phyloP scores from a whole-genome alignment of 768 basidiomycete genomes.

The Suillus brevipes region DNA sequence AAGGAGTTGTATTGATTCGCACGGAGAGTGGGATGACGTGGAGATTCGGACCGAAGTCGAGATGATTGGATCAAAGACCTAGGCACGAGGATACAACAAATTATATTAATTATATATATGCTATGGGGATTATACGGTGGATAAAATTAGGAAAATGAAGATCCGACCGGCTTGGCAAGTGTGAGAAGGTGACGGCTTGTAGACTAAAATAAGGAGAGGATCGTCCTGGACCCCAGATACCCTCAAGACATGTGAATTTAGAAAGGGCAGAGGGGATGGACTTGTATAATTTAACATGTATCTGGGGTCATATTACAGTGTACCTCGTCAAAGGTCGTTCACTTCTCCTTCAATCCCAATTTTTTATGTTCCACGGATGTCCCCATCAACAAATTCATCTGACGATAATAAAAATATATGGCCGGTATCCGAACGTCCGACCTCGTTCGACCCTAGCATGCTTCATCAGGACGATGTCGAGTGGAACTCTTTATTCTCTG shows the following conservation, averaged over 20 bases:
- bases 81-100: too few relatives aligned
- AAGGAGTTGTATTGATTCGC: neutral
- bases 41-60: neutral
- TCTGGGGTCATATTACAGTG: conserved; percentile 12
- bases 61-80: neutral
- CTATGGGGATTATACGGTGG: conserved; percentile 4
- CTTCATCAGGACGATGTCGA: conserved; percentile 26
- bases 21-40: conserved; percentile 1
- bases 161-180: conserved; percentile 20
- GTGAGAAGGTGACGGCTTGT: conserved; percentile 13
- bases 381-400: neutral
- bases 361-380: conserved; percentile 1
- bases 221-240: conserved; percentile 19
- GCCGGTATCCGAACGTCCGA: conserved; percentile 35
- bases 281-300: neutral
- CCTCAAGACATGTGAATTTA: conserved; percentile 27
- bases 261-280: neutral
- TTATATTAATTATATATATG: neutral
- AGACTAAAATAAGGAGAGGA: conserved; percentile 11
- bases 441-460: conserved; percentile 27
- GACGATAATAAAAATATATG: conserved; percentile 29
- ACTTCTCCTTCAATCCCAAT: too few relatives aligned
- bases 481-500: conserved; percentile 62
- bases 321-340: neutral
- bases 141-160: conserved; percentile 7